Evolutionary conservation across 148 eudicot genomes (phyloP), one percentile per base, ranked within the genome.

Genomic region (Chenopodium quinoa): DNA sequence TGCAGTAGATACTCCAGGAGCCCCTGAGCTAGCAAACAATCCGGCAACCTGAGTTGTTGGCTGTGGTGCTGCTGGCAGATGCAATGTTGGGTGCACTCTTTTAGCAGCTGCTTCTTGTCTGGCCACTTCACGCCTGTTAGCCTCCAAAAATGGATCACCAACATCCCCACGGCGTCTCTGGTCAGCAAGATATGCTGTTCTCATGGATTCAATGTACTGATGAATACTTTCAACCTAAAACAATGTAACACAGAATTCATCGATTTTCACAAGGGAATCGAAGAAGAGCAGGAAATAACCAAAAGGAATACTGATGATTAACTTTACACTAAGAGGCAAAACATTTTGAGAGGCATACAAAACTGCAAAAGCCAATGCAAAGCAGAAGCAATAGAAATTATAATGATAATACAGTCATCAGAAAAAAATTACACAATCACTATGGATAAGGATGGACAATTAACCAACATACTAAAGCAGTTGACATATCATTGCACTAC

Each of bases 171-270:
- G 87, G 17, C 89, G 91, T 40, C 94, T 95, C 81, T 92, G 98
- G 75, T 96, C 98, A 76, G 90, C 91, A 78, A 96, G 97, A 77
- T 96, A 96, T 46, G 98, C 99, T 75, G 98, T 79, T 86, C 90
- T 93, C 99, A 96, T 96, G 75, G 98, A 96, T 82, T 91, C 99
- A 48, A 96, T 91, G 84, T 96, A 92, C 83, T 96, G 99, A 86
- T 96, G 99, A 85, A 93, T 96, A 87, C 97, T 94, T 83, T 96
- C 99, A 75, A 92, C 98, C 99, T 96, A 44, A 66, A 66, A 84
- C 13, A 47, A 62, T 71, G 58, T 9, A 12, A 19, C 79, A 65
- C 23, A 62, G 9, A 25, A 48, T 52, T 47, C 40, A 50, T 47
- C 68, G 34, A 25, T 5, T 37, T 12, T 72, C 7, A 64, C 17